Conservation (phyloP, 169 alveolate species). For the Eimeria maxima region DNA sequence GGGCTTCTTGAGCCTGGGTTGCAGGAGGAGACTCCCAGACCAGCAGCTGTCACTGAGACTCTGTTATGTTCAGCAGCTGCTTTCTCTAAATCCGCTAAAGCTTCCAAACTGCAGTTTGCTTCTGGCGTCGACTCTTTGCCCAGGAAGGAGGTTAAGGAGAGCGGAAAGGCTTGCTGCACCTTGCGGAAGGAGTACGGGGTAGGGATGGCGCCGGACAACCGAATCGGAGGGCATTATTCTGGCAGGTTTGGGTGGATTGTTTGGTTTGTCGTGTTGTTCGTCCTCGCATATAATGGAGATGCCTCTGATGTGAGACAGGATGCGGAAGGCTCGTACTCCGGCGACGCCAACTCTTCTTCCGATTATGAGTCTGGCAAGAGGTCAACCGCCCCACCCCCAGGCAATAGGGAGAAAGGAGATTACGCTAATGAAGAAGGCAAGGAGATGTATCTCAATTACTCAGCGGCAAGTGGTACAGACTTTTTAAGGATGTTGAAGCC, state of each 20-base stretch:
- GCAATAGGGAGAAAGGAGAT: background rate
- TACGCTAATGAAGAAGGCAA: background rate
- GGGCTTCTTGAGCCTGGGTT: conserved; percentile 15
- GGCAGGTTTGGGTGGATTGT: background rate
- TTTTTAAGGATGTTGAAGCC: background rate
- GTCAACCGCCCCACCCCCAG: background rate
- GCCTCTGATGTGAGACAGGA: background rate
- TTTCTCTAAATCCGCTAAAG: background rate
- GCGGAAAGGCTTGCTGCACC: background rate
- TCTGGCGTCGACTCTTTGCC: background rate
- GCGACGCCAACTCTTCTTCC: background rate
- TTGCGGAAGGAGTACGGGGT: background rate
- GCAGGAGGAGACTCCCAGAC: background rate
- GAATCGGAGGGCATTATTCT: conserved; percentile 1
- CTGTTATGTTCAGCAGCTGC: background rate
- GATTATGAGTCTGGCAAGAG: background rate
- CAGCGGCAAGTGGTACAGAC: background rate
- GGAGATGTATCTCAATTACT: background rate
- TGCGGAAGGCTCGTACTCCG: background rate
- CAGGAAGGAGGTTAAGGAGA: background rate
- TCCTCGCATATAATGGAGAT: background rate
- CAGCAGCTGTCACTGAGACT: background rate
- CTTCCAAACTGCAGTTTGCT: background rate
- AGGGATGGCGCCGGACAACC: conserved; percentile 23
- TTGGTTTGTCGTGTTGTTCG: background rate